A percentile compares a stretch with the other conserved stretches of the same genome.
Conservation (phyloP, 768 basidiomycete species). For the Serendipita sp. region DNA sequence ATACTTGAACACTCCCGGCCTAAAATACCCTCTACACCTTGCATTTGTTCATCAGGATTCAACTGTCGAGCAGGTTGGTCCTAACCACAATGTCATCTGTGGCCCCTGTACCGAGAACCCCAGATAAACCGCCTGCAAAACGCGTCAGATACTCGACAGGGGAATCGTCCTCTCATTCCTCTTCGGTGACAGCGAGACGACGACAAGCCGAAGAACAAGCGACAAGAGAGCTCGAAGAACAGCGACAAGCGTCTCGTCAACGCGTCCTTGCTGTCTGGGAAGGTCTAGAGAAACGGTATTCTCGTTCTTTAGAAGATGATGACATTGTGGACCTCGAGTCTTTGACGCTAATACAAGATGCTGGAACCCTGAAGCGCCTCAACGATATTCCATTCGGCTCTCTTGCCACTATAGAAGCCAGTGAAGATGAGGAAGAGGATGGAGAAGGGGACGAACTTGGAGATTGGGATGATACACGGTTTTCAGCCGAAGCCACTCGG, state of each 20-base stretch:
- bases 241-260: not conserved
- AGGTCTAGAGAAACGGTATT: not conserved
- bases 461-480: not conserved
- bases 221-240: not conserved
- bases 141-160: not conserved
- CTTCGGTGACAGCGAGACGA: not conserved
- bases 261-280: not conserved
- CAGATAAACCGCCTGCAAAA: not conserved
- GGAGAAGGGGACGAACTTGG: conserved; percentile 1
- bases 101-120: not conserved
- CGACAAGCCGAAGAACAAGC: not conserved
- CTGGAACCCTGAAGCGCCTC: not conserved
- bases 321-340: conserved; percentile 5
- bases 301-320: not conserved
- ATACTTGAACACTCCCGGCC: no score
- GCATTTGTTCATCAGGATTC: not conserved
- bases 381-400: not conserved
- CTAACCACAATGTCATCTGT: conserved; percentile 3
- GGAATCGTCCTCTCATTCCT: not conserved
- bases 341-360: not conserved
- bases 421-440: not conserved
- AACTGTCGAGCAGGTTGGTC: not conserved
- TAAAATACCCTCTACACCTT: no score
- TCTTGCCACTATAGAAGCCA: not conserved
- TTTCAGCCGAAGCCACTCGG: not conserved